Evolutionary conservation across 2,329 filamentous ascomycete species (phyloP).

Genomic region (Didymella segeticola): DNA sequence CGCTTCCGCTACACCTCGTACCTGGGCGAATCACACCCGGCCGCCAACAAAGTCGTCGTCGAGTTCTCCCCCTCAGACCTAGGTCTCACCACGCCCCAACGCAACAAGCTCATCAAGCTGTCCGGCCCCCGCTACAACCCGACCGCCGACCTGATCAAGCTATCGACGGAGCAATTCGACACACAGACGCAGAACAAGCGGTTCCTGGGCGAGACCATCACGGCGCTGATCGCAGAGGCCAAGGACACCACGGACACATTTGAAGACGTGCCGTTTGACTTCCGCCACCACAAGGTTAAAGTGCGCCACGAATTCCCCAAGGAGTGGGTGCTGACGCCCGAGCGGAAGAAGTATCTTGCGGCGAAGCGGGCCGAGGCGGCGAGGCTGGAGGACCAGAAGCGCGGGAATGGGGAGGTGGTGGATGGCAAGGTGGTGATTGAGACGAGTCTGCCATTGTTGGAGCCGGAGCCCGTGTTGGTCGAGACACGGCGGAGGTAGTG

Average conservation of each 20-base stretch:
- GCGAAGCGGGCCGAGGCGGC: constrained; percentile 61
- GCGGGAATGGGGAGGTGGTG: constrained; percentile 64
- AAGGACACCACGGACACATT: constrained; percentile 80
- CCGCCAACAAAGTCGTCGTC: constrained; percentile 90
- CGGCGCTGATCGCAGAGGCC: constrained; percentile 75
- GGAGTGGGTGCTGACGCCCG: constrained; percentile 79
- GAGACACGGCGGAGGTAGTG: constrained; percentile 24
- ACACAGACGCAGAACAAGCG: constrained; percentile 96
- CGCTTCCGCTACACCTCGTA: constrained; percentile 97
- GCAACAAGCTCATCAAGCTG: constrained; percentile 85
- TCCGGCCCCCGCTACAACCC: constrained; percentile 88
- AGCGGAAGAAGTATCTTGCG: constrained; percentile 71
- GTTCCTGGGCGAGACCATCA: constrained; percentile 82
- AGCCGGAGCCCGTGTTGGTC: constrained; percentile 28
- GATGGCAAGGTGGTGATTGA: constrained; percentile 55
- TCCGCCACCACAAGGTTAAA: constrained; percentile 80
- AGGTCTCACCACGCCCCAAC: constrained; percentile 70
- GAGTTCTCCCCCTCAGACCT: constrained; percentile 83
- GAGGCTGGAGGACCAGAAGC: constrained; percentile 62
- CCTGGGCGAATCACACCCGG: constrained; percentile 91
- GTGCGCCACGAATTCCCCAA: constrained; percentile 74
- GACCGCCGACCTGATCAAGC: constrained; percentile 78
- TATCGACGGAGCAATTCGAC: constrained; percentile 88
- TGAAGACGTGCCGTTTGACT: constrained; percentile 86
- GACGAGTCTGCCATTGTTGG: constrained; percentile 35